Conservation (phyloP, 805 yeast genomes). For the Zygotorulaspora florentina region DNA sequence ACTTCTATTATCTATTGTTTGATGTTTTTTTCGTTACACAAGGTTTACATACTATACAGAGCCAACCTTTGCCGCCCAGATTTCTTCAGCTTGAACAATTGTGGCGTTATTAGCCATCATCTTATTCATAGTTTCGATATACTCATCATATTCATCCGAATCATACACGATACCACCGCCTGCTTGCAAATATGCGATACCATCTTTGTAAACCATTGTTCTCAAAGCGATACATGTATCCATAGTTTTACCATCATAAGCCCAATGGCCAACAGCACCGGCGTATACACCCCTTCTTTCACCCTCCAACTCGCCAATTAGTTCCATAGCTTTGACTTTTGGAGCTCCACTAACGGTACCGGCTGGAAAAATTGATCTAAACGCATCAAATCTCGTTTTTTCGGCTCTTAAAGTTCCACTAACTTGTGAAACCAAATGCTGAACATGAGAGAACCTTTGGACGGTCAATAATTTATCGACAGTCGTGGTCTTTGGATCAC, state of each 20-base stretch:
- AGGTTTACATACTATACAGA: constrained; percentile 5
- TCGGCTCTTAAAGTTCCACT: constrained; percentile 83
- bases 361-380: constrained; percentile 97
- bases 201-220: constrained; percentile 93
- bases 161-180: constrained; percentile 98
- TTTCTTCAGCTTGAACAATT: constrained; percentile 84
- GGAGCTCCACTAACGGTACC: constrained; percentile 99
- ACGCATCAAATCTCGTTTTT: constrained; percentile 91
- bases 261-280: constrained; percentile 98
- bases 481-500: constrained; percentile 75
- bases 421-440: constrained; percentile 93
- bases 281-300: constrained; percentile 97
- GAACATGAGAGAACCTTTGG: constrained; percentile 93
- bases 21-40: neutral
- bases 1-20: neutral
- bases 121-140: constrained; percentile 93
- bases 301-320: constrained; percentile 81
- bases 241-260: constrained; percentile 91
- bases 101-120: constrained; percentile 91
- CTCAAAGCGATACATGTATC: constrained; percentile 96
- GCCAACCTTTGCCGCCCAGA: constrained; percentile 53
- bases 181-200: constrained; percentile 89
- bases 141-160: constrained; percentile 93
- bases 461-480: constrained; percentile 88
- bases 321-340: constrained; percentile 93